Evolutionary conservation across 1,139 yeast species (phyloP).

Genomic region (Zygosaccharomyces pseudobailii): DNA sequence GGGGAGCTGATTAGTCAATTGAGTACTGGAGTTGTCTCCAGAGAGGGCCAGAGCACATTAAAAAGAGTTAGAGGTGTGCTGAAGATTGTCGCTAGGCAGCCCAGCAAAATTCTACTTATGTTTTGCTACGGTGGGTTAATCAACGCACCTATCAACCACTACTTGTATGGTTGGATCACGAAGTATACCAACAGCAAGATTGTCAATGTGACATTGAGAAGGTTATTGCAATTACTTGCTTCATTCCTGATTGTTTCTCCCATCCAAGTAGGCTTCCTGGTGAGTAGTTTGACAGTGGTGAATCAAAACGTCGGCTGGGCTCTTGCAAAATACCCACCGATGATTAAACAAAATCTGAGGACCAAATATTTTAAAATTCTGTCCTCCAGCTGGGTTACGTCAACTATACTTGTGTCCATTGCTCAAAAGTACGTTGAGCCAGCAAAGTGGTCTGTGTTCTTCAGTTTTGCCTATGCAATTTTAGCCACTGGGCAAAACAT

Average conservation of each 20-base stretch:
- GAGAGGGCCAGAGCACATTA: conserved; percentile 12
- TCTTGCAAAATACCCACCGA: conserved; percentile 37
- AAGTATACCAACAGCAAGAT: conserved; percentile 37
- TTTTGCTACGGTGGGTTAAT: conserved; percentile 66
- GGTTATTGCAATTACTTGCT: conserved; percentile 54
- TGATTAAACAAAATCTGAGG: conserved; percentile 42
- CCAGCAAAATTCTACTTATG: conserved; percentile 42
- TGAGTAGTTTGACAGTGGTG: conserved; percentile 54
- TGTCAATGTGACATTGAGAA: conserved; percentile 36
- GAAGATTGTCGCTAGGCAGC: conserved; percentile 25
- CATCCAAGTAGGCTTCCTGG: conserved; percentile 50
- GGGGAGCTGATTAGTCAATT: conserved; percentile 53
- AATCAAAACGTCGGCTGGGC: conserved; percentile 16
- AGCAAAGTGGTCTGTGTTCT: conserved; percentile 81
- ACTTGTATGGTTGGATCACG: conserved; percentile 47
- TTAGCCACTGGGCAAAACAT: conserved; percentile 78
- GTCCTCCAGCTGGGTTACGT: conserved; percentile 54
- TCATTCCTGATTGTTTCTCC: conserved; percentile 65
- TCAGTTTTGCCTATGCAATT: conserved; percentile 66
- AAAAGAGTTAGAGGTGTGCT: conserved; percentile 14
- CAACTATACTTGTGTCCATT: conserved; percentile 49
- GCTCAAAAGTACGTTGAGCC: conserved; percentile 76
- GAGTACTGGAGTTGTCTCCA: conserved; percentile 39
- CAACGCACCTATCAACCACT: conserved; percentile 73
- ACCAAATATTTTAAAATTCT: conserved; percentile 43